Percentiles rank a stretch among this genome's conserved stretches.
These are phyloP conservation scores for Cercospora berteroae DNA, from an alignment of 2,329 filamentous ascomycete species.

Conservation along the genomic window DNA sequence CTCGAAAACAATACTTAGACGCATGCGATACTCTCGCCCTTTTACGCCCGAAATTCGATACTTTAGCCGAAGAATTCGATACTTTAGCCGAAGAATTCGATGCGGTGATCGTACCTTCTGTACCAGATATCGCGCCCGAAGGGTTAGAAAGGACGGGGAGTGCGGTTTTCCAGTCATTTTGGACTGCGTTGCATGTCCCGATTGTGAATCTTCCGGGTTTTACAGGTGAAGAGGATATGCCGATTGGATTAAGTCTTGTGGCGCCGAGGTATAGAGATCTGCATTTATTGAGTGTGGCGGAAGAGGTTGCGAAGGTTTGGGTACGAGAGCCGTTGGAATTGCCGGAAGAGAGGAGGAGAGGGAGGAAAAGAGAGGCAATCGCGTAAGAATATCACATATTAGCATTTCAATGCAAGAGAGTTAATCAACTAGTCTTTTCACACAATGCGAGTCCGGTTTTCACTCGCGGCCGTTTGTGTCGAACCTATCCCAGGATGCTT, in stretches of 20 bases:
- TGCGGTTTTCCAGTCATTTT: slow-evolving; percentile 42
- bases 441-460: background rate
- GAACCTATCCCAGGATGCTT: background rate
- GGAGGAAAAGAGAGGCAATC: background rate
- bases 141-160: slow-evolving; percentile 57
- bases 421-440: background rate
- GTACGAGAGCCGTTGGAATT: background rate
- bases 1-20: slow-evolving; percentile 51
- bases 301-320: slow-evolving; percentile 43
- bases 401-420: background rate
- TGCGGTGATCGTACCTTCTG: slow-evolving; percentile 59
- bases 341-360: background rate
- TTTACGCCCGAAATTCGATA: slow-evolving; percentile 58
- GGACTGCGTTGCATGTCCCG: slow-evolving; percentile 55
- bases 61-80: slow-evolving; percentile 50
- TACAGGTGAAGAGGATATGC: slow-evolving; percentile 55
- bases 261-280: slow-evolving; percentile 48
- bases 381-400: background rate
- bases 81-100: slow-evolving; percentile 51
- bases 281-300: slow-evolving; percentile 44
- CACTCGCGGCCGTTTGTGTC: background rate
- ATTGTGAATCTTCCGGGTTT: slow-evolving; percentile 66
- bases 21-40: slow-evolving; percentile 57
- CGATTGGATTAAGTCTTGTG: slow-evolving; percentile 58
- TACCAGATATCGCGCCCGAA: slow-evolving; percentile 58